Percentiles rank a stretch among this genome's conserved stretches.
Evolutionary conservation across 1,284 basidiomycete species (phyloP).

Genomic region (Fomitopsis pinicola): DNA sequence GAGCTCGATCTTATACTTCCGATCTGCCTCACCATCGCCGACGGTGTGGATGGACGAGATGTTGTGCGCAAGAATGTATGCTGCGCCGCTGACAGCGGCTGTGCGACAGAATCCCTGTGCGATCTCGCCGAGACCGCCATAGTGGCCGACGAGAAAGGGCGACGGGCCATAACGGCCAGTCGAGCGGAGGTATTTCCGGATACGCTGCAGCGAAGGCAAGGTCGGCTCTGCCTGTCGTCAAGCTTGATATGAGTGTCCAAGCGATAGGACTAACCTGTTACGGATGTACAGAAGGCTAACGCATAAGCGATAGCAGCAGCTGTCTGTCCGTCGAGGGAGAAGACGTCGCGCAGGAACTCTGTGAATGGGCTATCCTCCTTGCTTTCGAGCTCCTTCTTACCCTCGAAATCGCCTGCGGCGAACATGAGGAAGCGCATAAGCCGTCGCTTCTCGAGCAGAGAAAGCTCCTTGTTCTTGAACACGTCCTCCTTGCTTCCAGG

Average conservation of each 20-base stretch:
- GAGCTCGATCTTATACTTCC: slow-evolving; percentile 44
- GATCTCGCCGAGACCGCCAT: slow-evolving; percentile 91
- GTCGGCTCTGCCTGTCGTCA: slow-evolving; percentile 48
- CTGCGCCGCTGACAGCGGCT: slow-evolving; percentile 80
- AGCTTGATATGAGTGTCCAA: neutral
- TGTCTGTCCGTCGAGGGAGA: slow-evolving; percentile 58
- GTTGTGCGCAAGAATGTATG: slow-evolving; percentile 77
- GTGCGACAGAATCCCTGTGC: slow-evolving; percentile 91
- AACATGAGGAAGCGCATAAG: slow-evolving; percentile 93
- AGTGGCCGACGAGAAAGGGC: slow-evolving; percentile 91
- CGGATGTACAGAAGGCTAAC: slow-evolving; percentile 59
- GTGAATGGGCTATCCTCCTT: slow-evolving; percentile 53
- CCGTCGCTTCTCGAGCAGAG: slow-evolving; percentile 82
- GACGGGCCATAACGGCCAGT: slow-evolving; percentile 87
- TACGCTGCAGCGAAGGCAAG: slow-evolving; percentile 57
- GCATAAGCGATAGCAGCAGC: slow-evolving; percentile 66
- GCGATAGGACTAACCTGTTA: slow-evolving; percentile 39
- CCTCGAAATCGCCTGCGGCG: slow-evolving; percentile 72
- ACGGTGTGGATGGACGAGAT: slow-evolving; percentile 34
- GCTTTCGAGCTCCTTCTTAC: slow-evolving; percentile 53
- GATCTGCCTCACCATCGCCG: neutral
- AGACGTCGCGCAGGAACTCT: slow-evolving; percentile 57
- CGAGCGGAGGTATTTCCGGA: slow-evolving; percentile 74
- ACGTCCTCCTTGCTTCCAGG: slow-evolving; percentile 93
- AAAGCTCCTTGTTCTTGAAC: slow-evolving; percentile 81